Percentiles rank a stretch among this genome's conserved stretches.
Conservation (phyloP, 305 asterid genomes). For the Fraxinus baroniana region DNA sequence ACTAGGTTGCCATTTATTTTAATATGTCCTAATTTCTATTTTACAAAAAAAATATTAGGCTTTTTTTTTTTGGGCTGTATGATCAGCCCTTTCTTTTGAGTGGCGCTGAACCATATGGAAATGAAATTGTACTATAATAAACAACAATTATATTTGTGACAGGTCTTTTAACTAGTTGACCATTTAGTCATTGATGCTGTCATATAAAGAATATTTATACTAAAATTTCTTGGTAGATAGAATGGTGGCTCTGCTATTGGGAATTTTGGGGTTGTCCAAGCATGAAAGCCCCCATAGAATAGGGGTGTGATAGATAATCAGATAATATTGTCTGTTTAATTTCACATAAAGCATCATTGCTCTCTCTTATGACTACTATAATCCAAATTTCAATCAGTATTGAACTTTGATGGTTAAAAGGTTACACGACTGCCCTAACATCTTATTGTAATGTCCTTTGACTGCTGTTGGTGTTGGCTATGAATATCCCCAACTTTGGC, state of each 20-base stretch:
- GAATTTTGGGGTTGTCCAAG: not conserved
- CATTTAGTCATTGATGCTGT: not conserved
- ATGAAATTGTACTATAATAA: not conserved
- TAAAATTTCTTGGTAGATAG: not conserved
- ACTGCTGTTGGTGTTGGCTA: not conserved
- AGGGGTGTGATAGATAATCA: not conserved
- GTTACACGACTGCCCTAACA: not conserved
- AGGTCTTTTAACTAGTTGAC: not conserved
- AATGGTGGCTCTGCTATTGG: not conserved
- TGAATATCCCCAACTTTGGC: not conserved
- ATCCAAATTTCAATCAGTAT: not conserved
- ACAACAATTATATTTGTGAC: not conserved
- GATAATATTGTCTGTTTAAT: not conserved
- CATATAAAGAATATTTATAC: conserved; percentile 9
- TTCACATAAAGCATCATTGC: not conserved
- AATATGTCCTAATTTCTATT: conserved; percentile 6
- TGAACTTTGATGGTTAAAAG: not conserved
- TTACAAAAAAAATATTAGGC: conserved; percentile 16
- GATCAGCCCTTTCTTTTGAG: not conserved
- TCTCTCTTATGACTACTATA: not conserved
- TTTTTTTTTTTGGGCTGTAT: not conserved
- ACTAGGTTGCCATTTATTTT: not conserved
- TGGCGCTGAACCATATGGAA: not conserved
- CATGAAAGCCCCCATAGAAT: conserved; percentile 5
- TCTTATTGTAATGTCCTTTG: not conserved